Percentiles rank a stretch among this genome's conserved stretches.
Conservation (phyloP, 192 early-diverging fungal genomes). For the Coemansia sp. region DNA sequence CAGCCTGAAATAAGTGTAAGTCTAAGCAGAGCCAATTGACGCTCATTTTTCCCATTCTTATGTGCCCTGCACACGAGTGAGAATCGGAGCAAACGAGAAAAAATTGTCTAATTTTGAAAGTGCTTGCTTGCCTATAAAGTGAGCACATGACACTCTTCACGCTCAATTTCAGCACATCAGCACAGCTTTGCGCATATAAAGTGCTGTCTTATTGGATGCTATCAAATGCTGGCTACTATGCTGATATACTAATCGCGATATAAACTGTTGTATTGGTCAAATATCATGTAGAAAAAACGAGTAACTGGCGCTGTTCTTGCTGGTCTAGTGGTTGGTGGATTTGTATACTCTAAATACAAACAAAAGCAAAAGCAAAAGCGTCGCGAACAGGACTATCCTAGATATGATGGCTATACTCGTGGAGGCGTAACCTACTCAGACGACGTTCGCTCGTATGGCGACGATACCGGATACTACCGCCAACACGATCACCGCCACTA, state of each 20-base stretch:
- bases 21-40: background rate
- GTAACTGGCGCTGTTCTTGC: slow-evolving; percentile 18
- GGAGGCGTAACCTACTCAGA: background rate
- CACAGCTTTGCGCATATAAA: background rate
- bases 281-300: slow-evolving; percentile 30
- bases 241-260: too few relatives aligned
- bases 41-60: background rate
- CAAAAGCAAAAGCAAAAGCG: slow-evolving; percentile 18
- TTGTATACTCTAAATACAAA: slow-evolving; percentile 16
- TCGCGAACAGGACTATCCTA: slow-evolving; percentile 14
- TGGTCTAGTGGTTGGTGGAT: slow-evolving; percentile 10
- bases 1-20: slow-evolving; percentile 43
- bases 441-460: slow-evolving; percentile 6
- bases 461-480: background rate
- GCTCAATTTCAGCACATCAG: too few relatives aligned
- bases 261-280: background rate
- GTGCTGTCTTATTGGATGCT: background rate
- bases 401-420: background rate
- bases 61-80: background rate
- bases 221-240: background rate
- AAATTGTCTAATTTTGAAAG: background rate
- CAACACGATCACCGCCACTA: background rate
- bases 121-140: background rate
- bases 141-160: too few relatives aligned
- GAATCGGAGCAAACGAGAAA: background rate